These are phyloP conservation scores for Metschnikowia proteae DNA, from an alignment of 805 yeast genomes.

Conservation along the genomic window DNA sequence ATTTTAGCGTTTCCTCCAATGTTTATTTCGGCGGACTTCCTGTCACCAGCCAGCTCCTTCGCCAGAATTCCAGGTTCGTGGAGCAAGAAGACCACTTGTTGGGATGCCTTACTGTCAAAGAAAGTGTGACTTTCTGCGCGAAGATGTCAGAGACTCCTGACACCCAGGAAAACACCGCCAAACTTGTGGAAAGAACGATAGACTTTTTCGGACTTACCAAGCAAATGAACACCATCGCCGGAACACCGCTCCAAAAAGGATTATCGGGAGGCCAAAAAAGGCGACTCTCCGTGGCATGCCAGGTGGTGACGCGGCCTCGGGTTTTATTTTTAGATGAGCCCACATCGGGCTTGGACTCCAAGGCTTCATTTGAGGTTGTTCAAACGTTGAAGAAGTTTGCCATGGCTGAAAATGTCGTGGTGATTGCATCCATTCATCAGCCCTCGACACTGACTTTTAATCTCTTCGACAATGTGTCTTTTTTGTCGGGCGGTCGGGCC, in stretches of 20 bases:
- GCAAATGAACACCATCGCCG: conserved; percentile 56
- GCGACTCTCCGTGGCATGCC: conserved; percentile 73
- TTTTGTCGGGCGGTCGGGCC: conserved; percentile 59
- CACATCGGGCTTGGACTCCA: conserved; percentile 81
- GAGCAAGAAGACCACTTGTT: conserved; percentile 68
- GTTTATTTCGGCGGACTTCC: conserved; percentile 26
- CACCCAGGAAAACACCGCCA: conserved; percentile 36
- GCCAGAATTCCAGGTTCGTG: conserved; percentile 45
- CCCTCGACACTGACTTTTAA: conserved; percentile 75
- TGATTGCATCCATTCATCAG: conserved; percentile 76
- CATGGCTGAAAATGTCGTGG: conserved; percentile 54
- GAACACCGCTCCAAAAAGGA: conserved; percentile 49
- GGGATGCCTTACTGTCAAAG: conserved; percentile 69
- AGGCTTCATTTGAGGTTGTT: conserved; percentile 63
- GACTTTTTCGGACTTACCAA: conserved; percentile 63
- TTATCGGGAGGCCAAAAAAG: conserved; percentile 84
- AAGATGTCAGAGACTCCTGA: conserved; percentile 54
- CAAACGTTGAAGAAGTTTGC: conserved; percentile 51
- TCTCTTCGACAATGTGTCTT: conserved; percentile 61
- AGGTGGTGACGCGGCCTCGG: conserved; percentile 71
- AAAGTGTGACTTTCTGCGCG: conserved; percentile 66
- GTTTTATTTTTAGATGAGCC: conserved; percentile 81
- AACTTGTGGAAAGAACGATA: conserved; percentile 57
- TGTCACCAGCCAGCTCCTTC: conserved; percentile 10
- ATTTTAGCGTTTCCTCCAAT: conserved; percentile 40